Percentiles rank a stretch among this genome's conserved stretches.
phyloP scores from a whole-genome alignment of 352 stramenopile species.

The Globisporangium paddicum region DNA sequence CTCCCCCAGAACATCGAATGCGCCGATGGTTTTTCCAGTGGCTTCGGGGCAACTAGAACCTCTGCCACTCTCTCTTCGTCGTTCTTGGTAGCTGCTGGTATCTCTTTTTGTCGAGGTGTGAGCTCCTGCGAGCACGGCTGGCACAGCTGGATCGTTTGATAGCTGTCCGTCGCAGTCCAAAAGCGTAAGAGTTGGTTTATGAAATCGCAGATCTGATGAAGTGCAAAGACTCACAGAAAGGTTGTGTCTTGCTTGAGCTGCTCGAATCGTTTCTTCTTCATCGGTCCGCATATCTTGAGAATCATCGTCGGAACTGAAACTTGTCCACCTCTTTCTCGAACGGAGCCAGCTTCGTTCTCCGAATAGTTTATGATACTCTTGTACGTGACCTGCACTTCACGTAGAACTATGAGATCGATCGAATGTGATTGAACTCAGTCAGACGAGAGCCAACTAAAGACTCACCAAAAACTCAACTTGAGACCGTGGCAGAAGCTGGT shows the following conservation, averaged over 20 bases:
- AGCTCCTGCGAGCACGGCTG: slow-evolving; percentile 28
- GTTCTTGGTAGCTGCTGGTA: background rate
- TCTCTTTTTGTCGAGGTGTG: slow-evolving; percentile 14
- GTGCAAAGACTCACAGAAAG: slow-evolving; percentile 30
- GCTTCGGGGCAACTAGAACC: background rate
- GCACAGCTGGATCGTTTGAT: slow-evolving; percentile 40
- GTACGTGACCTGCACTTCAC: slow-evolving; percentile 27
- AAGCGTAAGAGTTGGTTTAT: background rate
- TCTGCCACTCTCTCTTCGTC: background rate
- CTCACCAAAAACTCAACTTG: slow-evolving; percentile 44
- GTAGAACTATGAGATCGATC: background rate
- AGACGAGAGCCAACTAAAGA: background rate
- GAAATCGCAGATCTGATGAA: background rate
- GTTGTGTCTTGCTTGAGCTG: slow-evolving; percentile 31
- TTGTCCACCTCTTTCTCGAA: slow-evolving; percentile 13
- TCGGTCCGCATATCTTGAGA: slow-evolving; percentile 23
- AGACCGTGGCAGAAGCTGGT: slow-evolving; percentile 26
- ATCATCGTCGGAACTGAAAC: slow-evolving; percentile 27
- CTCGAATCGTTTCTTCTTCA: slow-evolving; percentile 32
- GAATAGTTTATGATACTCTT: slow-evolving; percentile 37
- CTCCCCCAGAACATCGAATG: slow-evolving; percentile 37
- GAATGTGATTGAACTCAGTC: background rate
- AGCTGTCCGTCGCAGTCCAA: slow-evolving; percentile 18
- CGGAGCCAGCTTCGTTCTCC: slow-evolving; percentile 14
- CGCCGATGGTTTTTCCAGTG: slow-evolving; percentile 23